Percentiles rank a stretch among this genome's conserved stretches.
Evolutionary conservation across 192 early-diverging fungal species (phyloP).

Genomic region (Coemansia sp.): DNA sequence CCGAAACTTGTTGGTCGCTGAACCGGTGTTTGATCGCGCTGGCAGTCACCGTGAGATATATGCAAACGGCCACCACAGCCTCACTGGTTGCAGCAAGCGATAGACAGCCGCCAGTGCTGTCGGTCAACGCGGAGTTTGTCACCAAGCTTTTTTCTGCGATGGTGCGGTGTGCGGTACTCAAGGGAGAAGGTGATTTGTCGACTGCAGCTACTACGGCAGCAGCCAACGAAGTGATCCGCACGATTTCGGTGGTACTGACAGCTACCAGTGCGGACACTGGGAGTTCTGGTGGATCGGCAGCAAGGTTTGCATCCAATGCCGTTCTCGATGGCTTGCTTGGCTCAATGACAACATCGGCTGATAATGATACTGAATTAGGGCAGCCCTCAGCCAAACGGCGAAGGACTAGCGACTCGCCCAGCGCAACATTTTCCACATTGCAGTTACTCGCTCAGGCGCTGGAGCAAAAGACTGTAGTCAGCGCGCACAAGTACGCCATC

Average conservation of each 20-base stretch:
- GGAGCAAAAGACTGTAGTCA: not conserved
- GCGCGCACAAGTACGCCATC: slow-evolving; percentile 14
- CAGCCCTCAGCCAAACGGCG: slow-evolving; percentile 3
- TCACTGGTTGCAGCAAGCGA: not conserved
- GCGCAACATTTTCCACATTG: not conserved
- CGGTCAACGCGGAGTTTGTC: slow-evolving; percentile 26
- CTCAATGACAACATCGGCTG: not conserved
- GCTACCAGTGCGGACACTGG: not conserved
- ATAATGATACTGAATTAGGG: not conserved
- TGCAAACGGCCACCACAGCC: slow-evolving; percentile 14
- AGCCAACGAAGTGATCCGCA: slow-evolving; percentile 3
- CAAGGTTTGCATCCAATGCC: slow-evolving; percentile 21
- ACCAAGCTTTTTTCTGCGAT: slow-evolving; percentile 18
- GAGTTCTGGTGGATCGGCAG: not conserved
- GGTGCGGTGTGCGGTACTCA: not conserved
- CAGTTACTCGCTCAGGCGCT: slow-evolving; percentile 19
- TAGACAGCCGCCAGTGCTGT: not conserved
- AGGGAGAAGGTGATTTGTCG: not conserved
- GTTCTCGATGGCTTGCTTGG: slow-evolving; percentile 25
- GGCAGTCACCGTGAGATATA: slow-evolving; percentile 22
- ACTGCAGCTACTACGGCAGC: not conserved
- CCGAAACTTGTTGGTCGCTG: not conserved
- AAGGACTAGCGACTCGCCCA: not conserved
- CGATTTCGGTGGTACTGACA: not conserved
- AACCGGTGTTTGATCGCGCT: slow-evolving; percentile 19